Conservation (phyloP, 2,329 filamentous ascomycete species). For the Leptographium procerum region DNA sequence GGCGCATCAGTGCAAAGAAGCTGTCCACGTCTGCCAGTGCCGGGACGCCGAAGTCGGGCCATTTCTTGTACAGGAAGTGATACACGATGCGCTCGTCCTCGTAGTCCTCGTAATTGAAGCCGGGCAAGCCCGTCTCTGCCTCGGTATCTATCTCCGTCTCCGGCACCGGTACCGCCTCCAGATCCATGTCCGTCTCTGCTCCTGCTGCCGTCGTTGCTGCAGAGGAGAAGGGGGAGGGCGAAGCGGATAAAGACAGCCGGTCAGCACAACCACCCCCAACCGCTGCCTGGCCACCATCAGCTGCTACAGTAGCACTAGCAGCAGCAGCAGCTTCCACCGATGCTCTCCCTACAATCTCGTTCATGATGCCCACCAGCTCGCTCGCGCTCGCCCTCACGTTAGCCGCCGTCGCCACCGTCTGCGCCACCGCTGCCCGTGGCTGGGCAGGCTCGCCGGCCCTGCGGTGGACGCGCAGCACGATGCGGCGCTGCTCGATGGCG, state of each 20-base stretch:
- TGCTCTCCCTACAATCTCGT: too few relatives aligned
- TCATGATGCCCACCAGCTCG: too few relatives aligned
- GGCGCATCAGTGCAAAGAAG: constrained; percentile 57
- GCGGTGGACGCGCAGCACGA: constrained; percentile 42
- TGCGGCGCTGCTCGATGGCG: constrained; percentile 62
- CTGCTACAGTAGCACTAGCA: too few relatives aligned
- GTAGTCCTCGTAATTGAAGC: constrained; percentile 15
- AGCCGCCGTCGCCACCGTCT: not conserved
- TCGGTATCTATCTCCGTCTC: not conserved
- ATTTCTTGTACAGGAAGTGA: constrained; percentile 77
- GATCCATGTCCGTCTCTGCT: not conserved
- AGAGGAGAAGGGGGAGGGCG: not conserved
- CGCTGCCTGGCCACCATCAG: too few relatives aligned
- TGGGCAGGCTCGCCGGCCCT: not conserved
- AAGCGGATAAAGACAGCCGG: not conserved
- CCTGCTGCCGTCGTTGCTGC: not conserved
- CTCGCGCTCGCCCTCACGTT: too few relatives aligned
- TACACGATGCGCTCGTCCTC: constrained; percentile 55
- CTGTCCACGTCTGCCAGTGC: constrained; percentile 53
- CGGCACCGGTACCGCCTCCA: not conserved
- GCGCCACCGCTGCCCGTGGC: not conserved
- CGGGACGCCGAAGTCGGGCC: constrained; percentile 86
- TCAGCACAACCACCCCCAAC: not conserved
- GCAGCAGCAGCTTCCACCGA: not conserved
- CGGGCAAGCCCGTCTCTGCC: not conserved